These are phyloP conservation scores for Mercurialis annua DNA, from an alignment of 345 rosid genomes.

Conservation along the genomic window DNA sequence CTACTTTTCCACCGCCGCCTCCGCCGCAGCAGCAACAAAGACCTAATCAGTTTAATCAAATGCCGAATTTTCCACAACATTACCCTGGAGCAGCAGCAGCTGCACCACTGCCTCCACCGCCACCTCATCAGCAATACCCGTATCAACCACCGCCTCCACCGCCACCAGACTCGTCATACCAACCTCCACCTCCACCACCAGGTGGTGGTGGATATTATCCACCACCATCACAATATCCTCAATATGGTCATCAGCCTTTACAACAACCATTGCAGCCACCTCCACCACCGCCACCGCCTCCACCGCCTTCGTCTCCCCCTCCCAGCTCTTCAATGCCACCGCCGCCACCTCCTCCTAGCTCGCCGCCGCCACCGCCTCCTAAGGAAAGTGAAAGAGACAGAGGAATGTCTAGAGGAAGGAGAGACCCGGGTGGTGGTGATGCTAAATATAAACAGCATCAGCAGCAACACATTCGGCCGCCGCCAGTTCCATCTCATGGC, in stretches of 20 bases:
- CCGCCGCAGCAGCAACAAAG: conserved; percentile 28
- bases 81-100: conserved; percentile 29
- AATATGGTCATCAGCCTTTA: conserved; percentile 47
- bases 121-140: conserved; percentile 55
- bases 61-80: conserved; percentile 27
- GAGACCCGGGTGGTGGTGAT: conserved; percentile 44
- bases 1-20: conserved; percentile 25
- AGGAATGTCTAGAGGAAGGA: conserved; percentile 37
- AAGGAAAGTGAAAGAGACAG: conserved; percentile 51
- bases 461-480: no score
- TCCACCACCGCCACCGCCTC: conserved; percentile 48
- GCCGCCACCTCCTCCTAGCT: conserved; percentile 90
- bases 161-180: conserved; percentile 53
- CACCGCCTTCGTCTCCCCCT: conserved; percentile 56
- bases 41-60: conserved; percentile 29
- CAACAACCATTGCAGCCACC: conserved; percentile 39
- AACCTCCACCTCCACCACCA: conserved; percentile 48
- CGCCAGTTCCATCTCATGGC: conserved; percentile 34
- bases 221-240: conserved; percentile 48
- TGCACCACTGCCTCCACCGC: conserved; percentile 61
- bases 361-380: conserved; percentile 78
- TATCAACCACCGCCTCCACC: conserved; percentile 68
- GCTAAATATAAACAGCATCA: conserved; percentile 38
- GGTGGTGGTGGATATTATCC: conserved; percentile 42
- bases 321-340: conserved; percentile 53